Evolutionary conservation across 371 early-diverging fungal genomes (phyloP), one percentile per base, ranked within the genome.

Genomic region (Parasitella parasitica): DNA sequence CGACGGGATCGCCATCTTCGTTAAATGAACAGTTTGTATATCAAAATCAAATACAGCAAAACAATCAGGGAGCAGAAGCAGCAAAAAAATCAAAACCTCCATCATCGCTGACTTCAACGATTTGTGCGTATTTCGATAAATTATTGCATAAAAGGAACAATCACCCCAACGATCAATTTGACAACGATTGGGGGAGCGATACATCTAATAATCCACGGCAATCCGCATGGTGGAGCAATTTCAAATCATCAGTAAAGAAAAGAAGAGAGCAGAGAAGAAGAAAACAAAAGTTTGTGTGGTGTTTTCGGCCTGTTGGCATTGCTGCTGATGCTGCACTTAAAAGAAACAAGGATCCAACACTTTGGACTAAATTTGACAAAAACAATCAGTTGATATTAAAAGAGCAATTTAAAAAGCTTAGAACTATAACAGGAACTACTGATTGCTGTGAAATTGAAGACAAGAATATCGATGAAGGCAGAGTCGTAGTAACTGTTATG

Each of bases 351-450:
- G 20, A 43, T 20, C 49, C 49, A 15, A 3, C 24, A 37, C 22
- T 59, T 27, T 67, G 67, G 67, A 49, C 39, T 18, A 36, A 36
- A 16, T 67, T 67, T 49, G 59, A 62, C 4, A 35, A 35, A 34
- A 52, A 34, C n/a, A 67, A 67, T 57, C 62, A 67, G 20, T 34
- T 43, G 5, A 15, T 41, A 16, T 18, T 67, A 12, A 48, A 48
- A 9, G 20, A 53, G 15, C 57, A 54, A 15, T 56, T 18, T 13
- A 32, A 62, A 18, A n/a, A 8, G 15, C 11, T 55, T 0, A 27
- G 16, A 16, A 32, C 27, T 26, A 20, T 16, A 15, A 6, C 3
- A 6, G 12, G 18, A 16, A 20, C 22, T 12, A 37, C 46, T 20
- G 22, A 27, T 28, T 39, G 54, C 16, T 37, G 34, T 48, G 48